Conservation (phyloP, 495 filamentous ascomycete species). For the Neurospora sp. region DNA sequence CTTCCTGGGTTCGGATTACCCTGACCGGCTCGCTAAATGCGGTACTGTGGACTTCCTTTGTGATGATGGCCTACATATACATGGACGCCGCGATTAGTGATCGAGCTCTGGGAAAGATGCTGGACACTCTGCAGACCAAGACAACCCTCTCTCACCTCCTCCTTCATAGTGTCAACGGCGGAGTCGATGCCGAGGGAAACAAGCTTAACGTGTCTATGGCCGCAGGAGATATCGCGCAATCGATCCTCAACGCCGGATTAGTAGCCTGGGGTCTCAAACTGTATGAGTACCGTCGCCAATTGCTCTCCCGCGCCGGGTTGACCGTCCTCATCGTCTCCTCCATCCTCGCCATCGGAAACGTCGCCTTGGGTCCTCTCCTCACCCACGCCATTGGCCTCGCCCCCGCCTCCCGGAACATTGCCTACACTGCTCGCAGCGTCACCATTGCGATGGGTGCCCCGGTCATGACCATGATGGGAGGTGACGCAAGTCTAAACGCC, state of each 20-base stretch:
- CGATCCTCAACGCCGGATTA: slow-evolving; percentile 36
- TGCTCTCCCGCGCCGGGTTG: slow-evolving; percentile 29
- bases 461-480: slow-evolving; percentile 27
- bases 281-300: slow-evolving; percentile 32
- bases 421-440: slow-evolving; percentile 37
- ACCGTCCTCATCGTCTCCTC: slow-evolving; percentile 25
- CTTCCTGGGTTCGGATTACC: slow-evolving; percentile 14
- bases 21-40: slow-evolving; percentile 31
- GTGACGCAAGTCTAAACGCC: slow-evolving; percentile 32
- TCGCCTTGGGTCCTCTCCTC: slow-evolving; percentile 27
- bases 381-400: slow-evolving; percentile 23
- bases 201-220: slow-evolving; percentile 14
- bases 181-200: background rate
- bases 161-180: slow-evolving; percentile 2
- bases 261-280: slow-evolving; percentile 39
- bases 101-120: slow-evolving; percentile 14
- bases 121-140: slow-evolving; percentile 25
- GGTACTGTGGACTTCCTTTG: slow-evolving; percentile 31
- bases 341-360: slow-evolving; percentile 21
- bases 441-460: slow-evolving; percentile 32
- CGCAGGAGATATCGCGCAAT: slow-evolving; percentile 33
- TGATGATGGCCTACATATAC: slow-evolving; percentile 30
- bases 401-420: slow-evolving; percentile 19
- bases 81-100: slow-evolving; percentile 20
- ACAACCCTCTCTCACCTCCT: slow-evolving; percentile 26